Conservation (phyloP, 805 yeast species). For the Pichia californica region DNA sequence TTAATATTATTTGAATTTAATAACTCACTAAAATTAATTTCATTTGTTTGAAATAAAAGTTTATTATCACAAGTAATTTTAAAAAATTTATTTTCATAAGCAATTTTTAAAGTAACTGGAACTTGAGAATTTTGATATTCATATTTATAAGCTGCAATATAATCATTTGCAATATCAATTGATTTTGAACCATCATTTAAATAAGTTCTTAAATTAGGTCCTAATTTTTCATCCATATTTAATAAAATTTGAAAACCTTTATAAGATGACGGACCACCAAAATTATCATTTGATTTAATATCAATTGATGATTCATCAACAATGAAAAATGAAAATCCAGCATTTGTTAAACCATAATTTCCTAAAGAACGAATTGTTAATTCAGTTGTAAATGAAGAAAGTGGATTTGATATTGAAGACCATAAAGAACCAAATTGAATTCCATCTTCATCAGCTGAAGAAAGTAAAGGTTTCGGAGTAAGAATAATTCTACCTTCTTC, state of each 20-base stretch:
- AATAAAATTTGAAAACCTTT: conserved; percentile 65
- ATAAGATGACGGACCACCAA: conserved; percentile 50
- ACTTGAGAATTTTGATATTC: conserved; percentile 61
- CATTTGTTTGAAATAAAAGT: conserved; percentile 59
- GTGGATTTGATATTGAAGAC: conserved; percentile 22
- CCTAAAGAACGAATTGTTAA: conserved; percentile 59
- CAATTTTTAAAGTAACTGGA: conserved; percentile 62
- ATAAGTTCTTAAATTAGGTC: conserved; percentile 50
- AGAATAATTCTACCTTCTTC: conserved; percentile 49
- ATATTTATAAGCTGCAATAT: conserved; percentile 28
- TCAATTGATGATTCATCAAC: conserved; percentile 32
- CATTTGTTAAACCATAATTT: conserved; percentile 38
- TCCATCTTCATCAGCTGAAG: conserved; percentile 20
- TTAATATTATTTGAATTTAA: conserved; percentile 28
- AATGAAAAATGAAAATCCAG: conserved; percentile 58
- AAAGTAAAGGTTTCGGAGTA: conserved; percentile 35
- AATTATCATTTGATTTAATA: conserved; percentile 29
- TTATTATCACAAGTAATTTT: conserved; percentile 70
- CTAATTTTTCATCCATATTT: conserved; percentile 36
- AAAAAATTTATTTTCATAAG: conserved; percentile 40
- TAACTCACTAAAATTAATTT: conserved; percentile 38
- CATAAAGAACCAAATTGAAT: conserved; percentile 38
- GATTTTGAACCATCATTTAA: conserved; percentile 51
- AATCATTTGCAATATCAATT: conserved; percentile 21
- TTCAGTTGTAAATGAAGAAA: conserved; percentile 43